phyloP scores from a whole-genome alignment of 176 grass and related monocot genomes.

The Juncus inflexus region DNA sequence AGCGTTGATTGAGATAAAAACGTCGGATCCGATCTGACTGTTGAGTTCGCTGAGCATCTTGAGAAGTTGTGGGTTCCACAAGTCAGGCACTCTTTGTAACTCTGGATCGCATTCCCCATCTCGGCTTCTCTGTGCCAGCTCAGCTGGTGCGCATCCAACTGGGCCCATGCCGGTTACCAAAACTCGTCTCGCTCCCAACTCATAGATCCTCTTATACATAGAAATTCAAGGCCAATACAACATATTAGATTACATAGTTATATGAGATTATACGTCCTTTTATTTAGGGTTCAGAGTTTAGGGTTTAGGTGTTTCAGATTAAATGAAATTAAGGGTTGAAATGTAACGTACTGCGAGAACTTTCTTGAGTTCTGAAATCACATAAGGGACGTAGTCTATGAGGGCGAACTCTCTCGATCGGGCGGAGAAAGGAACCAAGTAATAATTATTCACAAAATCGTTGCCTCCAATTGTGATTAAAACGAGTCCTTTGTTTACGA shows the following conservation, averaged over 20 bases:
- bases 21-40: conserved; percentile 25
- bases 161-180: conserved; percentile 75
- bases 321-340: background rate
- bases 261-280: background rate
- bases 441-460: conserved; percentile 99
- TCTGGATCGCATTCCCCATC: conserved; percentile 68
- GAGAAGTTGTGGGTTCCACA: conserved; percentile 68
- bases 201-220: conserved; percentile 32
- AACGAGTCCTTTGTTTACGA: conserved; percentile 46
- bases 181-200: conserved; percentile 47
- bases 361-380: conserved; percentile 70
- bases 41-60: conserved; percentile 37
- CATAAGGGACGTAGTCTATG: conserved; percentile 58
- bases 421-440: conserved; percentile 67
- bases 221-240: background rate
- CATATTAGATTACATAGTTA: background rate
- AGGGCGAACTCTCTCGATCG: conserved; percentile 76
- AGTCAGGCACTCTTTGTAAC: conserved; percentile 54
- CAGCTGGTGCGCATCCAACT: conserved; percentile 76
- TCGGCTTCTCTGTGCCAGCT: conserved; percentile 61
- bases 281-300: background rate
- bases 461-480: conserved; percentile 88
- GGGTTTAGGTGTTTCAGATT: background rate
- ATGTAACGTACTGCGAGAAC: conserved; percentile 38
- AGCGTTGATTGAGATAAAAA: conserved; percentile 61